Conservation (phyloP, 2,329 filamentous ascomycete genomes). For the Fusarium agapanthi region DNA sequence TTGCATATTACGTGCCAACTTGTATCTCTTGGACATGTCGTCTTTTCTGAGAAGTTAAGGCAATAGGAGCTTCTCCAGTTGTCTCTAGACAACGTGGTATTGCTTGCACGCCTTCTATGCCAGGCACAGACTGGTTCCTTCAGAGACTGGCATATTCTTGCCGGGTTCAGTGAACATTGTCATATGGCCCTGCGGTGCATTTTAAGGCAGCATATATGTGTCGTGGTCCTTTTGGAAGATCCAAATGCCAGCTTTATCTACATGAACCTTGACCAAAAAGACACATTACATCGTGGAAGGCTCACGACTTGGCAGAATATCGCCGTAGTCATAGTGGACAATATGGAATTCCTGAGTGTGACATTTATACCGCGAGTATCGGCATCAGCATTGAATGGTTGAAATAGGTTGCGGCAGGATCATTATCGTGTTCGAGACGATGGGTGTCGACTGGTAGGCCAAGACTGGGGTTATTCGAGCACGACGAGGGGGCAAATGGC, state of each 20-base stretch:
- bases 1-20: neutral
- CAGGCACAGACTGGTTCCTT: neutral
- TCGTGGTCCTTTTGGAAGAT: neutral
- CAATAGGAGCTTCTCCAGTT: neutral
- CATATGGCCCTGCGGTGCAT: neutral
- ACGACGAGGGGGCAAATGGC: neutral
- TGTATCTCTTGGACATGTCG: neutral
- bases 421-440: neutral
- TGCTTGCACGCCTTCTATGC: neutral
- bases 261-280: neutral
- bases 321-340: neutral
- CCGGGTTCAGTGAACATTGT: neutral
- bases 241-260: neutral
- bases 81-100: neutral
- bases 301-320: neutral
- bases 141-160: neutral
- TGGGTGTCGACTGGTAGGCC: neutral
- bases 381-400: neutral
- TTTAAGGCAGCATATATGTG: neutral
- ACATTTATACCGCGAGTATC: neutral
- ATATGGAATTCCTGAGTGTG: neutral
- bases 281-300: neutral
- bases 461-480: no score
- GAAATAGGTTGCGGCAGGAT: neutral
- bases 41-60: neutral